phyloP scores from a whole-genome alignment of 2,329 filamentous ascomycete species.

The Geosmithia putterillii region DNA sequence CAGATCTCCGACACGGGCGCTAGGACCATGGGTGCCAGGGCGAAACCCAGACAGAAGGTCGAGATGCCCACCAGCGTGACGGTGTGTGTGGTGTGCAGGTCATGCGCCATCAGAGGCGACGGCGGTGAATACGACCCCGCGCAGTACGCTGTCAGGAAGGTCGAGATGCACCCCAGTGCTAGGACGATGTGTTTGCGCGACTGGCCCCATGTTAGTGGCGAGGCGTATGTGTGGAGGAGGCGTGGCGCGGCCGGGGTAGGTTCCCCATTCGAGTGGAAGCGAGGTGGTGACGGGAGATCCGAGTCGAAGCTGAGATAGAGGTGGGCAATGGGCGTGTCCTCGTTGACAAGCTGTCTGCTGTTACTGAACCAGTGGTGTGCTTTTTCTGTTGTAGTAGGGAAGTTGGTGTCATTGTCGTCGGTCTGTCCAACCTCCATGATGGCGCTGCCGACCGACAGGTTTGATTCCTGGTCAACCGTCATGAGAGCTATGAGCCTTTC shows the following conservation, averaged over 20 bases:
- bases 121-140: conserved; percentile 72
- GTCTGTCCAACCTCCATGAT: not conserved
- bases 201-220: conserved; percentile 63
- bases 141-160: conserved; percentile 65
- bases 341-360: conserved; percentile 3
- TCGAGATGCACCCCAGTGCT: conserved; percentile 63
- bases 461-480: not conserved
- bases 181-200: conserved; percentile 60
- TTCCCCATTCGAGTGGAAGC: conserved; percentile 3
- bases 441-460: not conserved
- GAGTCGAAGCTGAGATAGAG: conserved; percentile 29
- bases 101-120: conserved; percentile 47
- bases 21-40: conserved; percentile 72
- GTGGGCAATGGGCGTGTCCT: conserved; percentile 17
- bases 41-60: conserved; percentile 71
- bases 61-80: conserved; percentile 67
- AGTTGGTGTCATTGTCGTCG: not conserved
- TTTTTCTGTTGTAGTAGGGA: not conserved
- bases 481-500: not conserved
- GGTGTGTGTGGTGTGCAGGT: conserved; percentile 54
- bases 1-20: conserved; percentile 85
- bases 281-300: conserved; percentile 16
- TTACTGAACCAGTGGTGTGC: not conserved
- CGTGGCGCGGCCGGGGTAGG: conserved; percentile 25
- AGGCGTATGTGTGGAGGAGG: conserved; percentile 51